A percentile compares a stretch with the other conserved stretches of the same genome.
Evolutionary conservation across 2,329 filamentous ascomycete species (phyloP).

Genomic region (Penicillium hesseltinei): DNA sequence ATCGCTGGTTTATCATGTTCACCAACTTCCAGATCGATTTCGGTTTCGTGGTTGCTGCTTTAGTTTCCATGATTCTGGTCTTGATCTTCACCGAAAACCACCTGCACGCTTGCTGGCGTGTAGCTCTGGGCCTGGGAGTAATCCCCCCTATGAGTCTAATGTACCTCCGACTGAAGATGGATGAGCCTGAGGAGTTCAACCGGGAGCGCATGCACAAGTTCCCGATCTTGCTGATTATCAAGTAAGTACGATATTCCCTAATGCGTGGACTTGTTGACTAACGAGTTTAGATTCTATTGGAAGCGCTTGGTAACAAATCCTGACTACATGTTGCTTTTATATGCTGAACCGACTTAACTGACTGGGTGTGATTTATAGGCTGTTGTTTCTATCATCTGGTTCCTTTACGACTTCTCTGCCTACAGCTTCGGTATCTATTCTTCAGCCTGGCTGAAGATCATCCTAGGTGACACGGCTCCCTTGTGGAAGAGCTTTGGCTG

Average conservation of each 20-base stretch:
- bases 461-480: conserved; percentile 60
- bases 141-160: conserved; percentile 74
- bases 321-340: background rate
- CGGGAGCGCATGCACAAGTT: conserved; percentile 66
- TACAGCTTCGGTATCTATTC: conserved; percentile 89
- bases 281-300: conserved; percentile 68
- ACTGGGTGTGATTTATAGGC: conserved; percentile 28
- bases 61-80: conserved; percentile 69
- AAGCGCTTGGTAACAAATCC: conserved; percentile 56
- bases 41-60: conserved; percentile 76
- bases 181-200: conserved; percentile 76
- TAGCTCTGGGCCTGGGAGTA: conserved; percentile 73
- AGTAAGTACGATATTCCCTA: conserved; percentile 29
- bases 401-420: conserved; percentile 79
- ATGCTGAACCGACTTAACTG: conserved; percentile 8
- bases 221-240: conserved; percentile 52
- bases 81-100: conserved; percentile 61
- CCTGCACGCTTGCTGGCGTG: conserved; percentile 74
- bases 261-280: conserved; percentile 20
- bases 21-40: conserved; percentile 85
- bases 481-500: conserved; percentile 81
- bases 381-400: conserved; percentile 75
- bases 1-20: conserved; percentile 87
- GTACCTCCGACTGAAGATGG: conserved; percentile 67
- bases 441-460: conserved; percentile 56